A percentile compares a stretch with the other conserved stretches of the same genome.
phyloP scores from a whole-genome alignment of 148 eudicot species.

The Simmondsia chinensis region DNA sequence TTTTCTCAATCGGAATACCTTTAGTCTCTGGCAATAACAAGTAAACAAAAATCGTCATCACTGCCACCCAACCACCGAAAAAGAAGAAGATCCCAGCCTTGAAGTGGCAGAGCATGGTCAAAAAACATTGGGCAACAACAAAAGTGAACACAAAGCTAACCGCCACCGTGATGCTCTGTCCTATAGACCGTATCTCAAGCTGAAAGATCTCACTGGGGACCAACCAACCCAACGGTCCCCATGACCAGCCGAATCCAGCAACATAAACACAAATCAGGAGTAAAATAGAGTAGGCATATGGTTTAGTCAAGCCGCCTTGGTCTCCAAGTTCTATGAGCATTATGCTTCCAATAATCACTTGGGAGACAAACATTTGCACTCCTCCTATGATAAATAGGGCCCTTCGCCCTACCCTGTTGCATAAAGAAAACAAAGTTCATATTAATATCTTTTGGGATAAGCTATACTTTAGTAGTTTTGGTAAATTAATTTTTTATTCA shows the following conservation, averaged over 20 bases:
- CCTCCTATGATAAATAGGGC: constrained; percentile 14
- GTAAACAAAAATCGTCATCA: constrained; percentile 15
- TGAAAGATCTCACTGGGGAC: no score
- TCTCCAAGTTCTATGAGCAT: no score
- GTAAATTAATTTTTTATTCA: no score
- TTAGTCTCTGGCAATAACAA: constrained; percentile 17
- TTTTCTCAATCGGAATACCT: constrained; percentile 14
- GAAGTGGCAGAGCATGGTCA: constrained; percentile 9
- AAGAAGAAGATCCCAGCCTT: constrained; percentile 13
- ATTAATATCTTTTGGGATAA: no score
- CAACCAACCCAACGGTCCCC: constrained; percentile 19
- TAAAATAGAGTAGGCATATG: no score
- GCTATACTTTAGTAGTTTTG: no score
- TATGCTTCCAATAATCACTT: neutral
- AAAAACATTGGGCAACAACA: constrained; percentile 5
- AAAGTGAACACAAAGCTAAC: constrained; percentile 7
- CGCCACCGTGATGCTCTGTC: constrained; percentile 6
- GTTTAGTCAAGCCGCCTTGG: no score
- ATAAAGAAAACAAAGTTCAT: no score
- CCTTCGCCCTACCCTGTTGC: no score
- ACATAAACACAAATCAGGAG: constrained; percentile 14
- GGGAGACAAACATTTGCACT: constrained; percentile 16
- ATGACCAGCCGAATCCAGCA: constrained; percentile 12
- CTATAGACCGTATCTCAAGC: constrained; percentile 9
- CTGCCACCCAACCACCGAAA: constrained; percentile 12